phyloP scores from a whole-genome alignment of 306 rosid genomes.

The Rubus idaeus region DNA sequence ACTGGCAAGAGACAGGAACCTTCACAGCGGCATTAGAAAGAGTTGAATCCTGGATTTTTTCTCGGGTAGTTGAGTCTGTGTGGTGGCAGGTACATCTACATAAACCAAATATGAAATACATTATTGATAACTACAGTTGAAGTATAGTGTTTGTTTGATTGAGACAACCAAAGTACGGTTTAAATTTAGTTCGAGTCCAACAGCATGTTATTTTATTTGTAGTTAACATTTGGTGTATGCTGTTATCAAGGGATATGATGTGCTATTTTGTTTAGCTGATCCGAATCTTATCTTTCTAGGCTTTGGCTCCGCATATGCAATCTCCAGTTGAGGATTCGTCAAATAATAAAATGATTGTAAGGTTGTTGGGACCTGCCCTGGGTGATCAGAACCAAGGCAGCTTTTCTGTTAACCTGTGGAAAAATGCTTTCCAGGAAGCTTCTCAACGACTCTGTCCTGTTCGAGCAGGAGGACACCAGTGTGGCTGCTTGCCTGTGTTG shows the following conservation, averaged over 20 bases:
- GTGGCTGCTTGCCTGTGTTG: slow-evolving; percentile 93
- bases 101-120: background rate
- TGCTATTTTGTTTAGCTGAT: slow-evolving; percentile 18
- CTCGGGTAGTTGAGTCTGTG: slow-evolving; percentile 93
- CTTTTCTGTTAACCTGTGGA: slow-evolving; percentile 80
- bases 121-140: slow-evolving; percentile 19
- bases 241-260: background rate
- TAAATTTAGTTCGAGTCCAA: background rate
- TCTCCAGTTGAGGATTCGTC: slow-evolving; percentile 45
- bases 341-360: slow-evolving; percentile 44
- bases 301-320: slow-evolving; percentile 93
- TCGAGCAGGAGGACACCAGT: slow-evolving; percentile 91
- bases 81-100: slow-evolving; percentile 93
- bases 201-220: background rate
- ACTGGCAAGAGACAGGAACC: slow-evolving; percentile 97
- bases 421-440: slow-evolving; percentile 85
- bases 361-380: slow-evolving; percentile 68
- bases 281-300: slow-evolving; percentile 48
- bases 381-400: slow-evolving; percentile 90
- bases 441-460: slow-evolving; percentile 90
- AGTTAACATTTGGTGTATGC: background rate
- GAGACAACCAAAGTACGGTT: background rate
- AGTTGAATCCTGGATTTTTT: slow-evolving; percentile 95
- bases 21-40: slow-evolving; percentile 66
- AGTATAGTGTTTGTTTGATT: slow-evolving; percentile 12